Base-by-base conservation (phyloP, 1,284 basidiomycete species). In the Laetiporus sulphureus region DNA sequence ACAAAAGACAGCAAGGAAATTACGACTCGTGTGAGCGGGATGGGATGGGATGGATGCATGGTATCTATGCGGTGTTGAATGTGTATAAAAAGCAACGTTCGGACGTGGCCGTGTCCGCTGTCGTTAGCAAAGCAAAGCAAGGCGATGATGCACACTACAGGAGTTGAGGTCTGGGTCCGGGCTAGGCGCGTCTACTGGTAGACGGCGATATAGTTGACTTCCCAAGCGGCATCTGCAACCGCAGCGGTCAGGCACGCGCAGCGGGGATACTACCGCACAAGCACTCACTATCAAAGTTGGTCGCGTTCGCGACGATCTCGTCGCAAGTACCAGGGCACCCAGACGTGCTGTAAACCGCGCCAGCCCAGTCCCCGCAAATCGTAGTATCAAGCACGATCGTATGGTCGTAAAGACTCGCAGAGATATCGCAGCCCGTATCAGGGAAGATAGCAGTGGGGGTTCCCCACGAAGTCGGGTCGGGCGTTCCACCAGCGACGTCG, bases 301-400 rank as follows among this genome's bases (percentile, higher is more conserved):
- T 63, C 11, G 79, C 70, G 54, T 89, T 68, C 38, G 76, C 68
- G 32, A 92, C 77, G 29, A 73, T 71, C 13, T 79, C 63, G 7
- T 67, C 64, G 59, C 87, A 91, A 7, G 81, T 82, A 7, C 82
- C 83, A 0, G 80, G 74, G 61, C 85, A 90, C 19, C 79, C 77
- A 18, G 72, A 67, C 29, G 52, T 55, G 31, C 51, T 40, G 61
- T 81, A 91, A 0, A 72, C 69, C 1, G 64, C 46, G 23, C 73
- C 73, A 16, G 77, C 83, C 74, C 79, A 87, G 52, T 82, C 83
- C 38, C 84, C 80, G 57, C 79, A 79, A 39, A 83, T 52, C 13
- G 71, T 77, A 46, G 75, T 87, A 60, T 91, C 82, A 42, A 92
- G 65, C 31, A 64, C 56, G 32, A 64, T 48, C 25, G 36, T 38